phyloP scores from a whole-genome alignment of 805 yeast genomes.

The Cyberlindnera lachancei region DNA sequence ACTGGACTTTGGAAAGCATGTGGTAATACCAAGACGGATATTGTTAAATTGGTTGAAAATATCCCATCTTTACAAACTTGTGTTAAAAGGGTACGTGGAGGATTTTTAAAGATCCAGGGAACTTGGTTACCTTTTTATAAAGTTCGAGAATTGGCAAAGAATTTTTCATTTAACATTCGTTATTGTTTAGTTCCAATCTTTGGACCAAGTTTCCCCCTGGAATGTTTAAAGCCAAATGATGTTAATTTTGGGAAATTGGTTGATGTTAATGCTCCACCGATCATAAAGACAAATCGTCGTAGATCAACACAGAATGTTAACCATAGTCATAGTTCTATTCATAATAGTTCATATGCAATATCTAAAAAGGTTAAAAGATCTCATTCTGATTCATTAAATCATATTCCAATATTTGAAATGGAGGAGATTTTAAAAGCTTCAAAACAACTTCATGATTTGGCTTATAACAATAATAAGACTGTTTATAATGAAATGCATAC shows the following conservation, averaged over 20 bases:
- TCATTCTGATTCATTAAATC: slow-evolving; percentile 13
- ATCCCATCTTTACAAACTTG: slow-evolving; percentile 18
- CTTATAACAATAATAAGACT: slow-evolving; percentile 3
- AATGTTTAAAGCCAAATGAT: slow-evolving; percentile 23
- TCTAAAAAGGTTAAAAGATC: slow-evolving; percentile 13
- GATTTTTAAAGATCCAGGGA: slow-evolving; percentile 87
- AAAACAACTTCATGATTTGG: slow-evolving; percentile 21
- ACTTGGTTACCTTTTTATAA: slow-evolving; percentile 80
- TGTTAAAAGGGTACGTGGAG: slow-evolving; percentile 74
- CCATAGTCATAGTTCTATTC: neutral
- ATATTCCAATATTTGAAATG: slow-evolving; percentile 16
- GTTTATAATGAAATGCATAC: too few species aligned
- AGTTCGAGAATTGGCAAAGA: slow-evolving; percentile 58
- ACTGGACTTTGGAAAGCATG: slow-evolving; percentile 16
- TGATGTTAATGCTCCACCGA: slow-evolving; percentile 11
- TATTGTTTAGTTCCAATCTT: slow-evolving; percentile 72
- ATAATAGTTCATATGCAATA: slow-evolving; percentile 2
- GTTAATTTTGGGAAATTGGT: slow-evolving; percentile 18
- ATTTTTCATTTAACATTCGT: slow-evolving; percentile 73
- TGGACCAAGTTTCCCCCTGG: slow-evolving; percentile 51
- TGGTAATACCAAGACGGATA: slow-evolving; percentile 67
- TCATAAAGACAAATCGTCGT: slow-evolving; percentile 4
- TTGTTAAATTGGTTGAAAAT: slow-evolving; percentile 50
- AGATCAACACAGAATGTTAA: slow-evolving; percentile 2
- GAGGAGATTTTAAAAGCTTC: slow-evolving; percentile 23